Evolutionary conservation across 306 rosid genomes (phyloP).

Genomic region (Castanea crenata): DNA sequence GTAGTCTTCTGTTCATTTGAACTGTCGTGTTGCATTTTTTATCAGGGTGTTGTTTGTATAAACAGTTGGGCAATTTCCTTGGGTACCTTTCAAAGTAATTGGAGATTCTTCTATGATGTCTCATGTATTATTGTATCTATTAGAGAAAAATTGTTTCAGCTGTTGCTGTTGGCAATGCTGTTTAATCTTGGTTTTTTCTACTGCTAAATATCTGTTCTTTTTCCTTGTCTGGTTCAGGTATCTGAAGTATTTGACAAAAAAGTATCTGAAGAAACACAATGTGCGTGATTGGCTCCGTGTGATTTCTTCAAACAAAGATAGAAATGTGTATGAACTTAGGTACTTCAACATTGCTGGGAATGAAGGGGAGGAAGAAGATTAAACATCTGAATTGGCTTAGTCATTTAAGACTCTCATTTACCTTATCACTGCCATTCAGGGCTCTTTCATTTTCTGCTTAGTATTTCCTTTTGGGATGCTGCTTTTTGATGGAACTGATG

Average conservation of each 20-base stretch:
- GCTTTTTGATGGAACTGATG: not conserved
- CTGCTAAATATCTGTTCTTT: not conserved
- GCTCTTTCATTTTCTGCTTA: not conserved
- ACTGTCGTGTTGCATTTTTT: not conserved
- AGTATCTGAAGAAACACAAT: conserved; percentile 58
- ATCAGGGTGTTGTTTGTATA: not conserved
- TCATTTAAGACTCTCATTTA: conserved; percentile 11
- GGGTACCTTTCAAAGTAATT: not conserved
- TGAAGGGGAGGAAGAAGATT: conserved; percentile 63
- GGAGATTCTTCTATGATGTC: not conserved
- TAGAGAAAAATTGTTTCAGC: too few species aligned
- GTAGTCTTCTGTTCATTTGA: not conserved
- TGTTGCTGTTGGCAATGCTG: not conserved
- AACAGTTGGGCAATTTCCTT: not conserved
- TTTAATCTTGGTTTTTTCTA: not conserved
- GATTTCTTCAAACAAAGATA: conserved; percentile 59
- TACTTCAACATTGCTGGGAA: conserved; percentile 67
- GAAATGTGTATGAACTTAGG: conserved; percentile 56
- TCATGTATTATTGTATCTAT: not conserved
- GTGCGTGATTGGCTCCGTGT: conserved; percentile 67
- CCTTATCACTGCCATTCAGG: not conserved
- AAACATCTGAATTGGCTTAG: not conserved
- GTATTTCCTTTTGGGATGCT: not conserved
- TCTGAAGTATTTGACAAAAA: conserved; percentile 55
- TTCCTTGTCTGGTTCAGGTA: conserved; percentile 33